Percentiles rank a stretch among this genome's conserved stretches.
Conservation (phyloP, 345 rosid species). For the Citrus inodora region DNA sequence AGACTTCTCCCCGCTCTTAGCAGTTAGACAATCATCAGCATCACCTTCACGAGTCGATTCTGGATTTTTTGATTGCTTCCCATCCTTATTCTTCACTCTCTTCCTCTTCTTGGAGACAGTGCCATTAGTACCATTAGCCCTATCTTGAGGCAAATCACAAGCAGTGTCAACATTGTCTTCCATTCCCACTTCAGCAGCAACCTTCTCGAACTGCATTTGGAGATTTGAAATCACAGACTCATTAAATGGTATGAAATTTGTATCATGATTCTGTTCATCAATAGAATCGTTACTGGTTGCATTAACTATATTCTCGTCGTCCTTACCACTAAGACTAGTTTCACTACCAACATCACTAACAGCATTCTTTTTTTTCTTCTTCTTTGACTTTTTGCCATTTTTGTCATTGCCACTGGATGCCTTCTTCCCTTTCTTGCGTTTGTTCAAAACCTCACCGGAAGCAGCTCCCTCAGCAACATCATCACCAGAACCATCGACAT, state of each 20-base stretch:
- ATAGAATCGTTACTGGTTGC: slow-evolving; percentile 15
- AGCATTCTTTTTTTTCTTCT: slow-evolving; percentile 30
- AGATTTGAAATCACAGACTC: slow-evolving; percentile 76
- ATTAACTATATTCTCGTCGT: slow-evolving; percentile 17
- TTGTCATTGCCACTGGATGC: slow-evolving; percentile 19
- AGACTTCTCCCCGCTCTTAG: slow-evolving; percentile 56
- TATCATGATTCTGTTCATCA: slow-evolving; percentile 23
- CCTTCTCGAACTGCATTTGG: slow-evolving; percentile 83
- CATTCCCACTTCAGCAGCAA: slow-evolving; percentile 66
- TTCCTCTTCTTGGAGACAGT: slow-evolving; percentile 64
- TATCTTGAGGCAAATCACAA: slow-evolving; percentile 36
- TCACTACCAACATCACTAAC: slow-evolving; percentile 5
- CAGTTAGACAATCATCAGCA: slow-evolving; percentile 34
- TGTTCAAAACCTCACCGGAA: slow-evolving; percentile 36
- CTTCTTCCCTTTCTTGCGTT: slow-evolving; percentile 49
- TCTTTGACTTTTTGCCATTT: slow-evolving; percentile 24
- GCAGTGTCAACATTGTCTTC: slow-evolving; percentile 36
- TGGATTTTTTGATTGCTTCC: slow-evolving; percentile 23
- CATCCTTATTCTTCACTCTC: slow-evolving; percentile 43
- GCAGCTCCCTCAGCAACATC: slow-evolving; percentile 27
- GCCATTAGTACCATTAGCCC: slow-evolving; percentile 19
- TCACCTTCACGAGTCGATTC: slow-evolving; percentile 30
- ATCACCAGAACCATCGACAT: slow-evolving; percentile 18
- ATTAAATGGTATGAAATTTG: slow-evolving; percentile 27
- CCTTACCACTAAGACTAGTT: slow-evolving; percentile 17